A percentile compares a stretch with the other conserved stretches of the same genome.
These are phyloP conservation scores for Pleurozium schreberi DNA, from an alignment of 225 moss, liverwort and hornwort genomes.

Conservation along the genomic window DNA sequence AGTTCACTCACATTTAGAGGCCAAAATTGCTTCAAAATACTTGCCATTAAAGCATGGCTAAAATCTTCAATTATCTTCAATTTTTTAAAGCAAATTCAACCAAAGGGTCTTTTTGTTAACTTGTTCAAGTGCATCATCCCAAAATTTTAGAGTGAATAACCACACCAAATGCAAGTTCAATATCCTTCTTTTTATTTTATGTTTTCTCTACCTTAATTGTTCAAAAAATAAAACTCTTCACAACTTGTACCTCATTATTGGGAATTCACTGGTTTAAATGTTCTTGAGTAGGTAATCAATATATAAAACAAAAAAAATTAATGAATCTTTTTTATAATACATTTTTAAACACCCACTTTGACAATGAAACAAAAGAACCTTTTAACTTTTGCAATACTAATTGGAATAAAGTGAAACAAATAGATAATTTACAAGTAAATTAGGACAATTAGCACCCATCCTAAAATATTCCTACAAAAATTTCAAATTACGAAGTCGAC, in stretches of 20 bases:
- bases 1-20: no score
- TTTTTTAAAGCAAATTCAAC: no score
- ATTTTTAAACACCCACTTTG: rapidly evolving
- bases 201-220: neutral
- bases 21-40: no score
- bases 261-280: neutral
- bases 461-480: no score
- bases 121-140: neutral
- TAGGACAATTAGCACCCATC: neutral
- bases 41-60: no score
- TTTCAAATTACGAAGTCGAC: no score
- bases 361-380: rapidly evolving
- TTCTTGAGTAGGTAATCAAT: neutral
- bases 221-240: neutral
- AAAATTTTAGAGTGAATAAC: neutral
- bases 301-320: neutral
- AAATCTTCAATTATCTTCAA: no score
- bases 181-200: neutral
- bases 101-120: no score
- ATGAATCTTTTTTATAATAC: neutral
- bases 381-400: neutral
- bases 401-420: neutral
- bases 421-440: no score
- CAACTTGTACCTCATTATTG: neutral
- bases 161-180: neutral